Conservation (phyloP, 2,329 filamentous ascomycete genomes). For the Sclerotinia spermophila region DNA sequence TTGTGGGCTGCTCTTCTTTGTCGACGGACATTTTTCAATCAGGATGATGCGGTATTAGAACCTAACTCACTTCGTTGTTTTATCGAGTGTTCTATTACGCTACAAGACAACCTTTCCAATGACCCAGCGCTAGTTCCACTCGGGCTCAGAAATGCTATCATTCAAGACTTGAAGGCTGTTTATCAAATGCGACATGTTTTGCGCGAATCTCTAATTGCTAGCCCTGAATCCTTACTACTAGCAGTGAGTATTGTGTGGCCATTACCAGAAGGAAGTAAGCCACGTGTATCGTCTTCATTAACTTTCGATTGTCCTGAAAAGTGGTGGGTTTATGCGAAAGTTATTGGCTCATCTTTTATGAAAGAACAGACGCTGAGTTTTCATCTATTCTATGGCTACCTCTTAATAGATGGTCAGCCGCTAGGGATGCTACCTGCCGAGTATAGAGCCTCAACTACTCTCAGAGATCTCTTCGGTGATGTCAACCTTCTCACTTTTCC, state of each 20-base stretch:
- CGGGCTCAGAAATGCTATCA: conserved; percentile 40
- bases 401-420: conserved; percentile 47
- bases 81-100: conserved; percentile 41
- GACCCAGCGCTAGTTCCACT: conserved; percentile 39
- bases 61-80: conserved; percentile 33
- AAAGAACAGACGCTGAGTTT: conserved; percentile 40
- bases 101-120: conserved; percentile 47
- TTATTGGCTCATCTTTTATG: conserved; percentile 32
- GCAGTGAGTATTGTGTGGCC: conserved; percentile 46
- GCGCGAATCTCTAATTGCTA: conserved; percentile 36
- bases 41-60: not conserved
- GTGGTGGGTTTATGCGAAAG: conserved; percentile 38
- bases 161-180: conserved; percentile 47
- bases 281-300: conserved; percentile 27
- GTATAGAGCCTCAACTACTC: conserved; percentile 43
- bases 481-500: conserved; percentile 50
- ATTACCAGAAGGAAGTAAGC: conserved; percentile 29
- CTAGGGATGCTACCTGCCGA: conserved; percentile 52
- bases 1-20: conserved; percentile 57
- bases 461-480: conserved; percentile 52
- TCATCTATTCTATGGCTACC: conserved; percentile 46
- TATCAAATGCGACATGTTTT: conserved; percentile 40
- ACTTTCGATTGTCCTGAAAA: conserved; percentile 29
- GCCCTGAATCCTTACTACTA: conserved; percentile 34
- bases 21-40: conserved; percentile 43